Conservation (phyloP, 352 stramenopile species). For the Phytophthora cryptogea region DNA sequence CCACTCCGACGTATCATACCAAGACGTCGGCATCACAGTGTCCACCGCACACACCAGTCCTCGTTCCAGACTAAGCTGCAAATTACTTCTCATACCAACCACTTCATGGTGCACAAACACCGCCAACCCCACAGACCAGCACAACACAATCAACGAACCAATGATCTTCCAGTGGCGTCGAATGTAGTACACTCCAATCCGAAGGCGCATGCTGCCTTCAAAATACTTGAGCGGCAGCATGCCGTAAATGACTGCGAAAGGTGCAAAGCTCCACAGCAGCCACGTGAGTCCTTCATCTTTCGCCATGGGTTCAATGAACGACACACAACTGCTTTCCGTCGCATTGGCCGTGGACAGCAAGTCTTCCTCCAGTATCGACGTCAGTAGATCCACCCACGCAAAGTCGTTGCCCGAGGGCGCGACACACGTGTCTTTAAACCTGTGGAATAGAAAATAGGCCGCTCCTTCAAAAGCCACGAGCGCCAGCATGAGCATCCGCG, state of each 20-base stretch:
- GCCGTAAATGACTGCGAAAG: slow-evolving; percentile 61
- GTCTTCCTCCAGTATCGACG: slow-evolving; percentile 20
- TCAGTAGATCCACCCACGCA: slow-evolving; percentile 31
- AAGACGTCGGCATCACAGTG: slow-evolving; percentile 43
- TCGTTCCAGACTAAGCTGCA: slow-evolving; percentile 42
- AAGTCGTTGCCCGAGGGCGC: slow-evolving; percentile 35
- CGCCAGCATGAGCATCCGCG: slow-evolving; percentile 61
- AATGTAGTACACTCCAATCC: slow-evolving; percentile 78
- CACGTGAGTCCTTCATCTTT: slow-evolving; percentile 40
- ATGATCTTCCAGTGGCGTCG: slow-evolving; percentile 78
- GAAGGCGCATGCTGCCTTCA: slow-evolving; percentile 64
- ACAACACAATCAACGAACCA: slow-evolving; percentile 62
- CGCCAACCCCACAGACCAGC: slow-evolving; percentile 67
- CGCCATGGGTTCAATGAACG: slow-evolving; percentile 30
- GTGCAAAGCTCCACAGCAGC: slow-evolving; percentile 66
- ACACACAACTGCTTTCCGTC: slow-evolving; percentile 34
- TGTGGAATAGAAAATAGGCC: slow-evolving; percentile 57
- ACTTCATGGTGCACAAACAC: slow-evolving; percentile 70
- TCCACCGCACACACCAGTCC: slow-evolving; percentile 51
- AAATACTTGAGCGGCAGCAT: slow-evolving; percentile 72
- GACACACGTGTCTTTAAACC: slow-evolving; percentile 47
- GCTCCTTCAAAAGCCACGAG: slow-evolving; percentile 60
- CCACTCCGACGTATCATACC: slow-evolving; percentile 54
- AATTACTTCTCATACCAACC: slow-evolving; percentile 43
- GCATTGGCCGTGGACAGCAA: slow-evolving; percentile 6